Evolutionary conservation across 202 grass and related monocot genomes (phyloP).

Genomic region (Eragrostis tef): DNA sequence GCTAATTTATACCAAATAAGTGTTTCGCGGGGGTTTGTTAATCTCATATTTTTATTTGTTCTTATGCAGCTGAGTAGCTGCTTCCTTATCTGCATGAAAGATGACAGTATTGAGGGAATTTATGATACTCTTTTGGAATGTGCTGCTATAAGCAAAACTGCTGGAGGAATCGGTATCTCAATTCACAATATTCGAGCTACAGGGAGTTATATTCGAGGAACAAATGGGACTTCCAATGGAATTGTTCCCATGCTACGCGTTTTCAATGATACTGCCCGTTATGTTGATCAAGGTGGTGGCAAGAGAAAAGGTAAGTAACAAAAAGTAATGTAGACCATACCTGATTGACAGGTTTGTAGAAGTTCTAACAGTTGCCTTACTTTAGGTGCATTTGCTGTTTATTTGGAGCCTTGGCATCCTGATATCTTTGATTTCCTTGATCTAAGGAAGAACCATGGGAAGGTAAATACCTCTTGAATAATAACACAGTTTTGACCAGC

Average conservation of each 20-base stretch:
- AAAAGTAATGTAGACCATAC: background rate
- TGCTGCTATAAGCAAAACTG: conserved; percentile 87
- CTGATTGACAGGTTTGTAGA: background rate
- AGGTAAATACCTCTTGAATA: conserved; percentile 59
- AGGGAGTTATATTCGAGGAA: conserved; percentile 92
- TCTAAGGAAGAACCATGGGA: conserved; percentile 92
- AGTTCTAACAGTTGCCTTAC: conserved; percentile 28
- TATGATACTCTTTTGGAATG: conserved; percentile 97
- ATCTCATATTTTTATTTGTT: conserved; percentile 24
- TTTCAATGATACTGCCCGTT: conserved; percentile 96
- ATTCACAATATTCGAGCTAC: conserved; percentile 84
- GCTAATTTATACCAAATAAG: background rate
- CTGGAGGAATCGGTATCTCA: conserved; percentile 88
- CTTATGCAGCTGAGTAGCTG: conserved; percentile 82
- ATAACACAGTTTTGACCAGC: conserved; percentile 3
- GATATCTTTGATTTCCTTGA: conserved; percentile 96
- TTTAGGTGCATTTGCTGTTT: conserved; percentile 93
- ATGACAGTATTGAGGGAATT: conserved; percentile 96
- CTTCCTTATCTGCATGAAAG: conserved; percentile 98
- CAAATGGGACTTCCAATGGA: conserved; percentile 87
- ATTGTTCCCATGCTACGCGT: conserved; percentile 97
- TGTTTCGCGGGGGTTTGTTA: background rate
- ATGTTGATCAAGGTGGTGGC: conserved; percentile 98
- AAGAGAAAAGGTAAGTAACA: conserved; percentile 80
- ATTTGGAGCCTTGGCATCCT: conserved; percentile 96